Evolutionary conservation across 331 rosid genomes (phyloP).

Genomic region (Prunus yedoensis): DNA sequence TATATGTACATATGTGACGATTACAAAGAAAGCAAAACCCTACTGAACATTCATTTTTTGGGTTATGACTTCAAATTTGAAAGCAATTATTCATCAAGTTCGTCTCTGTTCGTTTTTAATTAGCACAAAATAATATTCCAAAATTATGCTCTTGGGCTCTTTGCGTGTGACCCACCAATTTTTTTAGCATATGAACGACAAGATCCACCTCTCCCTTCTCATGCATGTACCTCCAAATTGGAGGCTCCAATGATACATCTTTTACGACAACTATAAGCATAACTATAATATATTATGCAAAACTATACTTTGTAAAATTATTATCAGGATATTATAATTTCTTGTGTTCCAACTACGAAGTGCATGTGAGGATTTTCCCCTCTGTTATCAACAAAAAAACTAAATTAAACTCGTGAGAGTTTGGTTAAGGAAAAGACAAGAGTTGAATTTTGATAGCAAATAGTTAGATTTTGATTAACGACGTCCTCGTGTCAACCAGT

Average conservation of each 20-base stretch:
- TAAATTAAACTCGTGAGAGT: too few relatives aligned
- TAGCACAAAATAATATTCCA: conserved; percentile 23
- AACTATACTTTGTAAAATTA: too few relatives aligned
- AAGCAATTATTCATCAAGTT: not conserved
- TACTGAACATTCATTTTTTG: not conserved
- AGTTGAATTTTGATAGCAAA: too few relatives aligned
- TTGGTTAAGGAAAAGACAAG: too few relatives aligned
- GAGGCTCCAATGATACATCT: too few relatives aligned
- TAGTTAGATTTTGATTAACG: too few relatives aligned
- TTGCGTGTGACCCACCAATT: not conserved
- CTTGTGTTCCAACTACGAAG: not conserved
- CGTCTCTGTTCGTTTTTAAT: not conserved
- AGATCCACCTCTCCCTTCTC: not conserved
- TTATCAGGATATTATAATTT: too few relatives aligned
- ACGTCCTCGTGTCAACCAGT: too few relatives aligned
- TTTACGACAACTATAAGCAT: not conserved
- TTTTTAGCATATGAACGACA: not conserved
- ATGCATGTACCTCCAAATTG: too few relatives aligned
- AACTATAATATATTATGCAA: not conserved
- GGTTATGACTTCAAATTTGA: not conserved
- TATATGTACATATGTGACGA: too few relatives aligned
- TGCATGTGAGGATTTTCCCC: not conserved
- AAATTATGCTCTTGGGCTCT: not conserved
- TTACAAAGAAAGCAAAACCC: too few relatives aligned
- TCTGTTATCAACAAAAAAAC: not conserved